phyloP scores from a whole-genome alignment of 2,329 filamentous ascomycete species.

The Claviceps sp. region DNA sequence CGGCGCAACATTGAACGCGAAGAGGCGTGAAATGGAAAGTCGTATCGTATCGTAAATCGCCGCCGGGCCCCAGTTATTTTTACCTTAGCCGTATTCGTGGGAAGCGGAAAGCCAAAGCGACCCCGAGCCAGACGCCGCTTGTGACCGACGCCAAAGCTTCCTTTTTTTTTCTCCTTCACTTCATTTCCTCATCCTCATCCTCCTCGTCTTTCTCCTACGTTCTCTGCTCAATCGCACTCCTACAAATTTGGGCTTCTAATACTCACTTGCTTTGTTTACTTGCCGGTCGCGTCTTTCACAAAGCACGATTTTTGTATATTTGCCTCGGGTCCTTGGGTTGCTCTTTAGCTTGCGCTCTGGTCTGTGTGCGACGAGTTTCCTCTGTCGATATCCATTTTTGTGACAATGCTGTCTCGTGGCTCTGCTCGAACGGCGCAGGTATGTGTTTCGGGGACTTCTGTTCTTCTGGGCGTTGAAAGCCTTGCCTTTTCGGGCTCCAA shows the following conservation, averaged over 20 bases:
- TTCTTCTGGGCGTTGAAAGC: neutral
- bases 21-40: too few relatives aligned
- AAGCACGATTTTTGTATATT: too few relatives aligned
- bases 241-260: too few relatives aligned
- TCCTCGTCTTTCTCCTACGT: neutral
- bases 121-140: neutral
- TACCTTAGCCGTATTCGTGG: neutral
- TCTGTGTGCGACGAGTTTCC: neutral
- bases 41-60: neutral
- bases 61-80: neutral
- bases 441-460: conserved; percentile 16
- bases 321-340: too few relatives aligned
- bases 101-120: neutral
- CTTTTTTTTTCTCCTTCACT: neutral
- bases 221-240: neutral
- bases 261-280: neutral
- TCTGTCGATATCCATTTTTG: neutral
- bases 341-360: too few relatives aligned
- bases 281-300: neutral
- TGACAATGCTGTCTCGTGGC: conserved; percentile 45
- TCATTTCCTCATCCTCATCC: neutral
- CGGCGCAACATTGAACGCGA: too few relatives aligned
- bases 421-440: conserved; percentile 45
- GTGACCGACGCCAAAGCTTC: conserved; percentile 2
- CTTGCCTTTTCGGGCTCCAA: too few relatives aligned